Percentiles rank a stretch among this genome's conserved stretches.
These are phyloP conservation scores for Osmanthus fragrans DNA, from an alignment of 257 asterid species.

Conservation along the genomic window DNA sequence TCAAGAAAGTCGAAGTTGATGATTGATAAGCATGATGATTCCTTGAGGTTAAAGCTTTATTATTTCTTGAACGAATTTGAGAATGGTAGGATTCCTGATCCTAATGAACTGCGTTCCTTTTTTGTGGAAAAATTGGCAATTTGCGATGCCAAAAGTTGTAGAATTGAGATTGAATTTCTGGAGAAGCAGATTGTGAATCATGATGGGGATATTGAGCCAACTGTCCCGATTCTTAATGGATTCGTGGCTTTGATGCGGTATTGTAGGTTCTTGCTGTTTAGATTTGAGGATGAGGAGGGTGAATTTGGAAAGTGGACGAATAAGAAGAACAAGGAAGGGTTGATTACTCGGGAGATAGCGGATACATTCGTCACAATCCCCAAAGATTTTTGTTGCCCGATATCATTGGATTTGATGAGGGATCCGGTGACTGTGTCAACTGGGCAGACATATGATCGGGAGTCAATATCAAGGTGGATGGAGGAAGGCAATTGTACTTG, in stretches of 20 bases:
- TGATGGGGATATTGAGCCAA: slow-evolving; percentile 84
- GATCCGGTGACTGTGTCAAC: slow-evolving; percentile 88
- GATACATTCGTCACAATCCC: slow-evolving; percentile 70
- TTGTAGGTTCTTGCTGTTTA: slow-evolving; percentile 74
- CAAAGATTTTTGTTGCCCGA: slow-evolving; percentile 85
- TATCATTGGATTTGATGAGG: slow-evolving; percentile 79
- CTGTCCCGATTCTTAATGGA: slow-evolving; percentile 61
- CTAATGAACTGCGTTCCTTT: slow-evolving; percentile 40
- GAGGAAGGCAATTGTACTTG: slow-evolving; percentile 87
- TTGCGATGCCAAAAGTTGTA: slow-evolving; percentile 52
- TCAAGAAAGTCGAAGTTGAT: slow-evolving; percentile 51
- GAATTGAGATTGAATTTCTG: slow-evolving; percentile 75
- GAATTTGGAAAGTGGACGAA: slow-evolving; percentile 54
- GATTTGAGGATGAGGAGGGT: slow-evolving; percentile 74
- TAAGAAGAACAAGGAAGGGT: slow-evolving; percentile 47
- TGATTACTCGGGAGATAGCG: slow-evolving; percentile 61
- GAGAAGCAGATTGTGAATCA: slow-evolving; percentile 87
- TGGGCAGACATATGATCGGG: slow-evolving; percentile 91
- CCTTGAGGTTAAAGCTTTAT: slow-evolving; percentile 57
- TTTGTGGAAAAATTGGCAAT: slow-evolving; percentile 63
- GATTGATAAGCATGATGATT: slow-evolving; percentile 62
- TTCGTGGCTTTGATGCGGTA: slow-evolving; percentile 74
- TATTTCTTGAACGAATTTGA: slow-evolving; percentile 73
- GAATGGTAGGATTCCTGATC: slow-evolving; percentile 57
- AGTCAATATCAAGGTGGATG: slow-evolving; percentile 76